phyloP scores from a whole-genome alignment of 2,329 filamentous ascomycete species.

The Fusarium heterosporum region DNA sequence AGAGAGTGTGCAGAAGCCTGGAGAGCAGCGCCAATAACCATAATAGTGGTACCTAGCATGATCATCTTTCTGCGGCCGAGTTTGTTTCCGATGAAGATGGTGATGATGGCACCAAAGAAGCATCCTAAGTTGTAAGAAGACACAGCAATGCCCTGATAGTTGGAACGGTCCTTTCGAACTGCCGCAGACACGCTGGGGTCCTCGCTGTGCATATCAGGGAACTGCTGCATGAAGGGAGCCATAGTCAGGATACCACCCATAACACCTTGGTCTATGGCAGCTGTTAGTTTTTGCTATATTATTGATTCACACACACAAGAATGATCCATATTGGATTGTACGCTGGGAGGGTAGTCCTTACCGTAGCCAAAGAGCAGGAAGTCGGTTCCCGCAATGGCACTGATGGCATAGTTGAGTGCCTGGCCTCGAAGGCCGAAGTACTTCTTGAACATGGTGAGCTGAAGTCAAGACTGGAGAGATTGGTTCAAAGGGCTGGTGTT shows the following conservation, averaged over 20 bases:
- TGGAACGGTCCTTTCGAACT: conserved; percentile 58
- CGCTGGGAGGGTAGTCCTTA: conserved; percentile 45
- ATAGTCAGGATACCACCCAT: conserved; percentile 82
- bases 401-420: conserved; percentile 75
- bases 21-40: conserved; percentile 67
- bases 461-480: neutral
- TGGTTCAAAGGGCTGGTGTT: conserved; percentile 1
- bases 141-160: conserved; percentile 66
- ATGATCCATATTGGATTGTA: neutral
- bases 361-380: conserved; percentile 73
- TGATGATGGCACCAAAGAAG: conserved; percentile 72
- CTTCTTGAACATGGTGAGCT: conserved; percentile 50
- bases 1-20: conserved; percentile 68
- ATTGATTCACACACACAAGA: neutral
- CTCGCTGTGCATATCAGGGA: conserved; percentile 63
- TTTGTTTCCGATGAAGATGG: conserved; percentile 73
- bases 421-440: conserved; percentile 76
- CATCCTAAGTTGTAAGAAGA: conserved; percentile 71
- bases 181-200: conserved; percentile 51
- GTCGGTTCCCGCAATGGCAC: conserved; percentile 77
- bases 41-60: conserved; percentile 68
- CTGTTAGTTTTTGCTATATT: neutral
- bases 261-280: conserved; percentile 73
- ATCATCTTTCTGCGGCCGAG: conserved; percentile 71
- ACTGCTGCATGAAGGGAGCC: conserved; percentile 67